Evolutionary conservation across 306 rosid species (phyloP).

Genomic region (Cercis canadensis): DNA sequence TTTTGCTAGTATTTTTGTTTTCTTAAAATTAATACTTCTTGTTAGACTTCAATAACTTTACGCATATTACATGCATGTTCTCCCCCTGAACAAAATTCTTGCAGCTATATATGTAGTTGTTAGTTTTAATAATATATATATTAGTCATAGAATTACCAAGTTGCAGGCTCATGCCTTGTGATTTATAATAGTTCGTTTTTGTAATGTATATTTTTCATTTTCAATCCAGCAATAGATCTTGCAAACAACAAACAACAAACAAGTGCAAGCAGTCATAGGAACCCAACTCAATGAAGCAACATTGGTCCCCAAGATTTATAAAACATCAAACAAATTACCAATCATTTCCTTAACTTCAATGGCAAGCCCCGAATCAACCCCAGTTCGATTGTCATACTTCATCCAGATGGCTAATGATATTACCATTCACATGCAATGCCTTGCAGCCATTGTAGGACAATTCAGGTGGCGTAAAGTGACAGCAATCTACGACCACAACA

Average conservation of each 20-base stretch:
- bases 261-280: slow-evolving; percentile 45
- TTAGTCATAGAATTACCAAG: too few relatives aligned
- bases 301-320: slow-evolving; percentile 19
- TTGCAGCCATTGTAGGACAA: slow-evolving; percentile 47
- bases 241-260: slow-evolving; percentile 15
- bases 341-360: slow-evolving; percentile 41
- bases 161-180: too few relatives aligned
- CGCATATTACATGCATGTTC: too few relatives aligned
- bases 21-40: too few relatives aligned
- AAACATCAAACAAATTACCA: slow-evolving; percentile 23
- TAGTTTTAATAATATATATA: too few relatives aligned
- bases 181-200: too few relatives aligned
- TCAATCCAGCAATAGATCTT: background rate
- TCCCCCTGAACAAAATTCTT: too few relatives aligned
- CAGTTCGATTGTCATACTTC: slow-evolving; percentile 23
- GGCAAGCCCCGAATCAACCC: background rate
- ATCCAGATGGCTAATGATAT: slow-evolving; percentile 47
- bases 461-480: slow-evolving; percentile 48
- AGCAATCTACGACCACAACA: slow-evolving; percentile 29
- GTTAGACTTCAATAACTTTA: too few relatives aligned
- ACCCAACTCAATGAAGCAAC: slow-evolving; percentile 35
- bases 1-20: too few relatives aligned
- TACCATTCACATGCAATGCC: slow-evolving; percentile 37
- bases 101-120: too few relatives aligned
- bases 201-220: too few relatives aligned